Evolutionary conservation across 2,329 filamentous ascomycete genomes (phyloP).

Genomic region (Trichophyton simii): DNA sequence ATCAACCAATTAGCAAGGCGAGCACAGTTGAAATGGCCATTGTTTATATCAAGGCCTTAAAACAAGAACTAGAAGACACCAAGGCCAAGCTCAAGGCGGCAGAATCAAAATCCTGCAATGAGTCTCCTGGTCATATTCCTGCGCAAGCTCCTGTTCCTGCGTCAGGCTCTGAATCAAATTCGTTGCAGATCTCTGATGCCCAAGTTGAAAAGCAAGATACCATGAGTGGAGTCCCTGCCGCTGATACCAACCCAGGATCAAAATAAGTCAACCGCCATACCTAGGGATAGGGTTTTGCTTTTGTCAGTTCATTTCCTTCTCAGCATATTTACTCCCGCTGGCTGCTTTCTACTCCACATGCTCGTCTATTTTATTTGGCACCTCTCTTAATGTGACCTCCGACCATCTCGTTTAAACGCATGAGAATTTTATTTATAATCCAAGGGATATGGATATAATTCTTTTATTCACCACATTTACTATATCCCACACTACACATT

Average conservation of each 20-base stretch:
- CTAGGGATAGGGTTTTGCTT: not conserved
- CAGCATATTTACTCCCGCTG: not conserved
- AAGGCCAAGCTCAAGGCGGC: constrained; percentile 51
- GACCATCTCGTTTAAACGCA: not conserved
- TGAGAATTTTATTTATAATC: not conserved
- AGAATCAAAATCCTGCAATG: constrained; percentile 41
- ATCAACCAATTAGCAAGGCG: constrained; percentile 72
- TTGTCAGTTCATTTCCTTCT: not conserved
- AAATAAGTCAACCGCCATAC: not conserved
- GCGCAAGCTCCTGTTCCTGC: not conserved
- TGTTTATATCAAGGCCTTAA: constrained; percentile 78
- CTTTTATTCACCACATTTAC: not conserved
- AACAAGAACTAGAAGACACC: constrained; percentile 57
- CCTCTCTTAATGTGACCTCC: not conserved
- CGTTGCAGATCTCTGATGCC: not conserved
- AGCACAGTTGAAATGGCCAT: constrained; percentile 97
- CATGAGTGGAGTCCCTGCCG: not conserved
- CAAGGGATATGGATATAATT: not conserved
- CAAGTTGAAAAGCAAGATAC: not conserved
- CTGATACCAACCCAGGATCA: not conserved
- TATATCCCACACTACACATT: not conserved
- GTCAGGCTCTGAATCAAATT: not conserved
- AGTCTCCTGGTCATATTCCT: not conserved
- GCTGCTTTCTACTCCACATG: not conserved
- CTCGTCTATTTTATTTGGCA: not conserved